phyloP scores from a whole-genome alignment of 2,329 filamentous ascomycete species.

The Anisogramma anomala region DNA sequence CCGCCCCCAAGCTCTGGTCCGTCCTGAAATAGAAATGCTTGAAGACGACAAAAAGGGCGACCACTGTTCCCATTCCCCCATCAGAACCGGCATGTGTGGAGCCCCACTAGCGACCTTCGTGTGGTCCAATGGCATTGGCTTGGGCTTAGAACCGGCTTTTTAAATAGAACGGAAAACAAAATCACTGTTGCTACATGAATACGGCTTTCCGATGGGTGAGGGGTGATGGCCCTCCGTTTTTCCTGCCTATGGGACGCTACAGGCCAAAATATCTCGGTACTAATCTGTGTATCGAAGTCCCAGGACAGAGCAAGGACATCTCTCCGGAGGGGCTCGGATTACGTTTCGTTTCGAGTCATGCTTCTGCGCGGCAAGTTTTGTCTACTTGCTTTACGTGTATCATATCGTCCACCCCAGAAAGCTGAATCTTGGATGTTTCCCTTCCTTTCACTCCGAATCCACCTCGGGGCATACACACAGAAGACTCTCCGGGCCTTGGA shows the following conservation, averaged over 20 bases:
- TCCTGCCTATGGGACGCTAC: neutral
- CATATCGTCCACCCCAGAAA: constrained; percentile 10
- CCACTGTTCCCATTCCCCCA: neutral
- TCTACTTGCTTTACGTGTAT: constrained; percentile 9
- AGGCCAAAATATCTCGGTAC: constrained; percentile 1
- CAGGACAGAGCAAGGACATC: neutral
- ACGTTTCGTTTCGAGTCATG: too few relatives aligned
- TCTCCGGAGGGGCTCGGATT: neutral
- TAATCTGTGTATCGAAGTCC: constrained; percentile 3
- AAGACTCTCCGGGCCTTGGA: too few relatives aligned
- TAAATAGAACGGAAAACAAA: constrained; percentile 6
- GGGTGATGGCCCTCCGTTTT: neutral
- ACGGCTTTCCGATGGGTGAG: neutral
- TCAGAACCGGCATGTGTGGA: neutral
- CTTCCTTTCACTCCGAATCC: too few relatives aligned
- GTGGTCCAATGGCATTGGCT: constrained; percentile 7
- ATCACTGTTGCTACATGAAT: neutral
- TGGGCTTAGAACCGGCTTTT: constrained; percentile 4
- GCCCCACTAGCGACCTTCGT: neutral
- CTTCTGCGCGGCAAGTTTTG: constrained; percentile 2
- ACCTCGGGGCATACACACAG: too few relatives aligned
- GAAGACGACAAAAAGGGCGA: neutral
- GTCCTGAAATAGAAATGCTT: constrained; percentile 64
- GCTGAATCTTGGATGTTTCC: constrained; percentile 9
- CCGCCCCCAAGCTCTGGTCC: constrained; percentile 90